Evolutionary conservation across 306 rosid species (phyloP).

Genomic region (Cucurbita maxima): DNA sequence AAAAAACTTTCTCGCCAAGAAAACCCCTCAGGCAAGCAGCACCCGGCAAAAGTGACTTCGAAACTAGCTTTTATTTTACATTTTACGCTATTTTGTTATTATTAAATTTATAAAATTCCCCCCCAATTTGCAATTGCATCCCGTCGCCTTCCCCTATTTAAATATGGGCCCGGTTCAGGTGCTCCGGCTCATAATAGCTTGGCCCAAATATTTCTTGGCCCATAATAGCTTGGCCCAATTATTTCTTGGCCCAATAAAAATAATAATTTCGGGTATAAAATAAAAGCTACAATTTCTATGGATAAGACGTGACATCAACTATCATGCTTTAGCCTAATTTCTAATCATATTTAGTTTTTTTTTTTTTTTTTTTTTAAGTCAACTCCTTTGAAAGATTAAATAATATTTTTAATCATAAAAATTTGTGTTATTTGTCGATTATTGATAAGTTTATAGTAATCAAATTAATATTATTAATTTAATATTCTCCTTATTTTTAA

Average conservation of each 20-base stretch:
- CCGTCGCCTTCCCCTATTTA: not conserved
- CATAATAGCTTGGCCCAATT: not conserved
- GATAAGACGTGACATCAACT: not conserved
- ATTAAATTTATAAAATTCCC: too few species aligned
- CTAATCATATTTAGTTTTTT: not conserved
- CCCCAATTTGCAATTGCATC: too few species aligned
- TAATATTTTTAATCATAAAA: not conserved
- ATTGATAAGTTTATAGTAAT: not conserved
- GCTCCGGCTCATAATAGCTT: not conserved
- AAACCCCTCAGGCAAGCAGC: not conserved
- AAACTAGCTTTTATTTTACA: not conserved
- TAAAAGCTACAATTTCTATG: not conserved
- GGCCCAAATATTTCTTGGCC: not conserved
- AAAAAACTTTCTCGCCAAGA: constrained; percentile 12
- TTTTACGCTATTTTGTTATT: not conserved
- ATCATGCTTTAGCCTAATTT: not conserved
- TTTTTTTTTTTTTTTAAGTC: not conserved
- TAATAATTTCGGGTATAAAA: not conserved
- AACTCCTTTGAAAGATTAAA: not conserved
- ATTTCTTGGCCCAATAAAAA: not conserved
- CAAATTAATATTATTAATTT: not conserved
- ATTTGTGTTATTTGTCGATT: not conserved
- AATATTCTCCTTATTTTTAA: too few species aligned
- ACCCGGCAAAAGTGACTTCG: not conserved
- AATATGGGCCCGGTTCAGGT: not conserved